A percentile compares a stretch with the other conserved stretches of the same genome.
Evolutionary conservation across 768 basidiomycete genomes (phyloP).

Genomic region (Suillus subaureus): DNA sequence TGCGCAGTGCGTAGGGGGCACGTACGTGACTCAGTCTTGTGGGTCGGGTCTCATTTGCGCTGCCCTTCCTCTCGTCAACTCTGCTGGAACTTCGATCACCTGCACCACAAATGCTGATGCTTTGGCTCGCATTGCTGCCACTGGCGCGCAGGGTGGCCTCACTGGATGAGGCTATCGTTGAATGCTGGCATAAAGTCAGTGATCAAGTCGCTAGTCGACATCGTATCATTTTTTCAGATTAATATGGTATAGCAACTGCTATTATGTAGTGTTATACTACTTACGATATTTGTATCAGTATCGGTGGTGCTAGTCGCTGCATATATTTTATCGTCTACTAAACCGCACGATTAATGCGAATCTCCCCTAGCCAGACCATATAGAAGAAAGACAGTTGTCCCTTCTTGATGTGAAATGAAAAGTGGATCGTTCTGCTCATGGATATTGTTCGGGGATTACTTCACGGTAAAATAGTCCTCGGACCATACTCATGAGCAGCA

Average conservation of each 20-base stretch:
- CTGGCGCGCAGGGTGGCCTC: slow-evolving; percentile 48
- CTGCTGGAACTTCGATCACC: slow-evolving; percentile 51
- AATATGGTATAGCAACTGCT: not conserved
- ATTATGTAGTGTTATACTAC: not conserved
- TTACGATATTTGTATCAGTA: not conserved
- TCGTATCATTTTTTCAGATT: not conserved
- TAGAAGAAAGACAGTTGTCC: not conserved
- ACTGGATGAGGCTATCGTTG: slow-evolving; percentile 31
- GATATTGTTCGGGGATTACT: slow-evolving; percentile 1
- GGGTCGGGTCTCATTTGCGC: slow-evolving; percentile 38
- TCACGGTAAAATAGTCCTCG: not conserved
- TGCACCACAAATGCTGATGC: slow-evolving; percentile 53
- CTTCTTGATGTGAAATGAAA: not conserved
- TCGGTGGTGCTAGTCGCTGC: slow-evolving; percentile 9
- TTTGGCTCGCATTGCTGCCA: slow-evolving; percentile 39
- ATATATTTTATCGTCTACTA: slow-evolving; percentile 3
- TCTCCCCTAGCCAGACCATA: not conserved
- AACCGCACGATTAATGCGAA: not conserved
- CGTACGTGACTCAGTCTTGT: slow-evolving; percentile 36
- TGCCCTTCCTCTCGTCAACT: slow-evolving; percentile 58
- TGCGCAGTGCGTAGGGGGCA: slow-evolving; percentile 55
- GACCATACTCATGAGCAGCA: not conserved
- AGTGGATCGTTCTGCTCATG: not conserved
- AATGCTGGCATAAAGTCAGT: not conserved
- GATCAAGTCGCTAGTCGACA: not conserved